phyloP scores from a whole-genome alignment of 441 rosid genomes.

The Mallotus repandus region DNA sequence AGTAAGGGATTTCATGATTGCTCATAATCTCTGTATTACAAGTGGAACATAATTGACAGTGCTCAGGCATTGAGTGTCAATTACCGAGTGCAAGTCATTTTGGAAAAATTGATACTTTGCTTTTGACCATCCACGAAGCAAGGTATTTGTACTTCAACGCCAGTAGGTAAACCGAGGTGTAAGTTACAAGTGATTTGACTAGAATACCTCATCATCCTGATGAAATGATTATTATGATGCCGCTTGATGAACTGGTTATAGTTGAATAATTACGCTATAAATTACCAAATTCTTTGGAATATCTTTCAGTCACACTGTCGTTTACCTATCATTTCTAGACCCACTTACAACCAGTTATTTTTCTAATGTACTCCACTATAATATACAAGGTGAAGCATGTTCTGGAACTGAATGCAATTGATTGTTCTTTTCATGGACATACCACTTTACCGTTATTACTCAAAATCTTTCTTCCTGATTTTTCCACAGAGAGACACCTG shows the following conservation, averaged over 20 bases:
- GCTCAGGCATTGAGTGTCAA: not conserved
- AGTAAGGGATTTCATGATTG: slow-evolving; percentile 6
- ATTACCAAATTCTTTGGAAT: not conserved
- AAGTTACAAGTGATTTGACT: not conserved
- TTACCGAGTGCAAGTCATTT: not conserved
- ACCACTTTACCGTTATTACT: slow-evolving; percentile 20
- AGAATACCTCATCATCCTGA: not conserved
- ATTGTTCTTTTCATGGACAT: slow-evolving; percentile 27
- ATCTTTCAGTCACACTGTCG: not conserved
- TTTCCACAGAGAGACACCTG: slow-evolving; percentile 25
- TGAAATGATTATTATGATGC: slow-evolving; percentile 9
- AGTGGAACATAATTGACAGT: not conserved
- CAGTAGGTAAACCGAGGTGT: not conserved
- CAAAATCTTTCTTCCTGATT: slow-evolving; percentile 3
- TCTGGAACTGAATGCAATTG: slow-evolving; percentile 22
- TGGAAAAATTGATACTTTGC: not conserved
- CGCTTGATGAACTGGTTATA: not conserved
- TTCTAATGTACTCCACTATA: slow-evolving; percentile 24
- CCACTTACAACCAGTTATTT: slow-evolving; percentile 10
- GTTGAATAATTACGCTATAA: not conserved
- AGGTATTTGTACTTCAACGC: not conserved
- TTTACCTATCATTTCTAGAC: not conserved
- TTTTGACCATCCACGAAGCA: not conserved
- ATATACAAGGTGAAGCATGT: not conserved
- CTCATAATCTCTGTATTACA: not conserved